phyloP scores from a whole-genome alignment of 495 filamentous ascomycete species.

The Tricharina praecox region DNA sequence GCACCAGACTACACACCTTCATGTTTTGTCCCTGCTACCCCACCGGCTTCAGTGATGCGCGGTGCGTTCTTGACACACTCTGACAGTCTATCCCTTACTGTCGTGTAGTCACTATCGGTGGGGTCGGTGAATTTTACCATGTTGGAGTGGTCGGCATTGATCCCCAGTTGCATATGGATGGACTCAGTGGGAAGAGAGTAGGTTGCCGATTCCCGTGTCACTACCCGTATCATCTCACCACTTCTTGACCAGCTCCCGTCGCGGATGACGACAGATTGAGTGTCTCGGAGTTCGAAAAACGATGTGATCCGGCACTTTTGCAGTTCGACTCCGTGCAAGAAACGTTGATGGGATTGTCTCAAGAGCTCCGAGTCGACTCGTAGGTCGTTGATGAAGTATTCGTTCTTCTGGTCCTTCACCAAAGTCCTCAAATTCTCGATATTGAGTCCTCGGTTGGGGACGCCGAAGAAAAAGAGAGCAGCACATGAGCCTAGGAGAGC shows the following conservation, averaged over 20 bases:
- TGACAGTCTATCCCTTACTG: not conserved
- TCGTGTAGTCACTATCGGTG: not conserved
- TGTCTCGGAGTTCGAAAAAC: slow-evolving; percentile 2
- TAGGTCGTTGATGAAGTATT: slow-evolving; percentile 6
- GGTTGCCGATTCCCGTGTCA: slow-evolving; percentile 2
- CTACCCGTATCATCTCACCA: not conserved
- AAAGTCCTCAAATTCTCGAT: not conserved
- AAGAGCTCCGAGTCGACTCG: slow-evolving; percentile 8
- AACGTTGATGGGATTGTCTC: not conserved
- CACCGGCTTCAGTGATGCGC: not conserved
- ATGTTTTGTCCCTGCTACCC: not conserved
- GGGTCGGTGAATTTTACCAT: slow-evolving; percentile 1
- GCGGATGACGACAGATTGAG: not conserved
- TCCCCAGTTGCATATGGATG: not conserved
- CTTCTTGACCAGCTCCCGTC: not conserved
- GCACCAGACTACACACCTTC: not conserved
- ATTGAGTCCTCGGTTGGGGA: slow-evolving; percentile 8
- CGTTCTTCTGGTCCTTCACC: slow-evolving; percentile 3
- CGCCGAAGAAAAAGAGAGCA: slow-evolving; percentile 11
- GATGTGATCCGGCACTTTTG: not conserved
- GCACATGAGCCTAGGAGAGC: slow-evolving; percentile 7
- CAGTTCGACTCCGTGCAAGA: not conserved
- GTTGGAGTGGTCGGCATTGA: slow-evolving; percentile 1
- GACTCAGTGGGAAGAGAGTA: not conserved
- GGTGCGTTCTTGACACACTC: not conserved